Percentiles rank a stretch among this genome's conserved stretches.
Evolutionary conservation across 768 basidiomycete species (phyloP).

Genomic region (Suillus plorans): DNA sequence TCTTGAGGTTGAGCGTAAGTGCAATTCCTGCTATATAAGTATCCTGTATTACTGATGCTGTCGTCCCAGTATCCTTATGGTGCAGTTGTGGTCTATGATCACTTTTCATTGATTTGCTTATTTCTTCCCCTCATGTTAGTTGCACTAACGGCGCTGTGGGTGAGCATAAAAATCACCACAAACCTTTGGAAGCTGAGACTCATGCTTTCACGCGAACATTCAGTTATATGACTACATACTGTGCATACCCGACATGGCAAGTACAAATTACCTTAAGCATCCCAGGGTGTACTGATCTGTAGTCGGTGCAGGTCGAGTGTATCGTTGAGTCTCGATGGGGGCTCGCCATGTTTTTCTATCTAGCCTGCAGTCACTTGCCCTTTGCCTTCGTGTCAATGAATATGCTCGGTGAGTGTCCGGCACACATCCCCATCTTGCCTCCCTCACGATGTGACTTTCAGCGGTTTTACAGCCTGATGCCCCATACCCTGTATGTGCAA

Average conservation of each 20-base stretch:
- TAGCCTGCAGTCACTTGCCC: neutral
- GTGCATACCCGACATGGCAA: neutral
- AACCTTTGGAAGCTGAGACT: neutral
- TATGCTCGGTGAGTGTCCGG: neutral
- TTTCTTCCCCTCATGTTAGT: neutral
- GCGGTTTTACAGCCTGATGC: neutral
- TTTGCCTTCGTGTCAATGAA: neutral
- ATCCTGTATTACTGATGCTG: neutral
- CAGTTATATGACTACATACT: neutral
- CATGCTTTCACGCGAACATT: neutral
- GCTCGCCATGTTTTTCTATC: neutral
- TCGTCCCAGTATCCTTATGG: neutral
- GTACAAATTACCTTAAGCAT: neutral
- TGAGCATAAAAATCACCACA: neutral
- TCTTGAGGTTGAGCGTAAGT: neutral
- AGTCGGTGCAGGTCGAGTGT: slow-evolving; percentile 14
- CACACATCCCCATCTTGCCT: neutral
- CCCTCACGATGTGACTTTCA: neutral
- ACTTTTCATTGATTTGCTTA: neutral
- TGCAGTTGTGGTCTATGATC: neutral
- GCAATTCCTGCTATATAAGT: neutral
- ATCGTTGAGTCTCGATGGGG: slow-evolving; percentile 38
- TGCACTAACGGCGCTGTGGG: neutral
- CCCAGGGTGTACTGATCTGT: neutral
- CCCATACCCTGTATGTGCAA: neutral